A percentile compares a stretch with the other conserved stretches of the same genome.
Conservation (phyloP, 768 basidiomycete species). For the Amanita muscaria region DNA sequence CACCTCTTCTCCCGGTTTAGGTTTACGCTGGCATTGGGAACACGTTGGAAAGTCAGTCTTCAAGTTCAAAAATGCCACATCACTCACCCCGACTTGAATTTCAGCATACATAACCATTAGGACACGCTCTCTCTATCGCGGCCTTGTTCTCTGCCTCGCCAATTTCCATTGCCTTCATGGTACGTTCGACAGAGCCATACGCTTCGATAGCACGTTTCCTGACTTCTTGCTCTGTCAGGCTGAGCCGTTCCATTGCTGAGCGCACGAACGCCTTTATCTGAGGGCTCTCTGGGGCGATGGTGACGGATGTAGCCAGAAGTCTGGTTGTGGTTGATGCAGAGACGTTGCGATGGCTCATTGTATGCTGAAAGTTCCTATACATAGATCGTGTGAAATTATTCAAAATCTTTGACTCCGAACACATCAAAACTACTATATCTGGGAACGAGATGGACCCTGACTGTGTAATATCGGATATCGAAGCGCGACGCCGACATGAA, state of each 20-base stretch:
- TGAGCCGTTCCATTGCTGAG: slow-evolving; percentile 6
- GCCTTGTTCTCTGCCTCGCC: slow-evolving; percentile 9
- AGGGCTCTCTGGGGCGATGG: slow-evolving; percentile 7
- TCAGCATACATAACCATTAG: slow-evolving; percentile 8
- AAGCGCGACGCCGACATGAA: no score
- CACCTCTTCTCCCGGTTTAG: slow-evolving; percentile 11
- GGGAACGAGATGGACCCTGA: no score
- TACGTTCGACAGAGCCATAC: slow-evolving; percentile 8
- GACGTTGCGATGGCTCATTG: slow-evolving; percentile 1
- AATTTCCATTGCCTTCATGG: slow-evolving; percentile 8
- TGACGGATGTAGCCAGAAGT: neutral
- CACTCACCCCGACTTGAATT: slow-evolving; percentile 11
- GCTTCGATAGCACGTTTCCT: slow-evolving; percentile 7
- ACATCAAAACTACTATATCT: no score
- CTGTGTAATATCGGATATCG: no score
- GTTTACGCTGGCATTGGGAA: slow-evolving; percentile 8
- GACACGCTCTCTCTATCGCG: slow-evolving; percentile 8
- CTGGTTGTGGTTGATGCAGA: slow-evolving; percentile 5
- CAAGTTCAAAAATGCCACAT: slow-evolving; percentile 6
- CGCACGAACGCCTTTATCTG: slow-evolving; percentile 5
- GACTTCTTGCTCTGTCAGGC: slow-evolving; percentile 10
- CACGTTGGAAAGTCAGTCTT: slow-evolving; percentile 7
- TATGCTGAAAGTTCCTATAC: no score
- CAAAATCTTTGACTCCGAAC: no score
- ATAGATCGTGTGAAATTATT: no score